Evolutionary conservation across 1,284 basidiomycete species (phyloP), one percentile per base, ranked within the genome.

Genomic region (Ceratobasidium sp.): DNA sequence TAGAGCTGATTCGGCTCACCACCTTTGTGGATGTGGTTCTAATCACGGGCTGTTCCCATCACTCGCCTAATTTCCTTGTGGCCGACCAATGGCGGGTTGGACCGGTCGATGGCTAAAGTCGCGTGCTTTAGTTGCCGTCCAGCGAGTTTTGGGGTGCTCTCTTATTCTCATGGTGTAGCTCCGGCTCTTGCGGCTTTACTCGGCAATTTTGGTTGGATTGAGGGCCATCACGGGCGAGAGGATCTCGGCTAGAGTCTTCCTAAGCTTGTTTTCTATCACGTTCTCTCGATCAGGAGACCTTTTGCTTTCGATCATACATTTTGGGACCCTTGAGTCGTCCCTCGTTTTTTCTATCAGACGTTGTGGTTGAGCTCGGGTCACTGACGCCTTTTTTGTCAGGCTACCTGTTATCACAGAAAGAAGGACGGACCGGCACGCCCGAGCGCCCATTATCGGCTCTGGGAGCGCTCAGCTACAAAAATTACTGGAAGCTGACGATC

Each of bases 361-460:
- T n/a, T 34, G 34, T 59, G 17, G 37, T 67, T 64, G 15, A 32
- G 5, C 25, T 6, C 25, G 34, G 57, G 57, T 61, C n/a, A 25
- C 57, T 61, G 32, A 61, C 34, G 19, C 34, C 15, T 76, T 11
- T 59, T 25, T 40, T 19, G 61, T 17, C 77, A 98, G 97, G 97
- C 85, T 99, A 99, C 85, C 87, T 98, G 37, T 85, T 99, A 80
- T 98, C 97, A 1, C 97, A 95, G 87, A 98, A 98, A 82, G 98
- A 99, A 83, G 90, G 90, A 32, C 87, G 95, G 71, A 84, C 91
- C 8, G 95, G 97, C 11, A 95, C 95, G 11, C 97, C 96, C 0
- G 97, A 98, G 83, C 95, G 96, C 81, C 97, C 97, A 6, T 89
- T 98, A 15, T 97, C 95, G 34, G 92, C 90, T 37, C 88, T 98